Evolutionary conservation across 2,329 filamentous ascomycete species (phyloP), one percentile per base, ranked within the genome.

Genomic region (Sporothrix inflata): DNA sequence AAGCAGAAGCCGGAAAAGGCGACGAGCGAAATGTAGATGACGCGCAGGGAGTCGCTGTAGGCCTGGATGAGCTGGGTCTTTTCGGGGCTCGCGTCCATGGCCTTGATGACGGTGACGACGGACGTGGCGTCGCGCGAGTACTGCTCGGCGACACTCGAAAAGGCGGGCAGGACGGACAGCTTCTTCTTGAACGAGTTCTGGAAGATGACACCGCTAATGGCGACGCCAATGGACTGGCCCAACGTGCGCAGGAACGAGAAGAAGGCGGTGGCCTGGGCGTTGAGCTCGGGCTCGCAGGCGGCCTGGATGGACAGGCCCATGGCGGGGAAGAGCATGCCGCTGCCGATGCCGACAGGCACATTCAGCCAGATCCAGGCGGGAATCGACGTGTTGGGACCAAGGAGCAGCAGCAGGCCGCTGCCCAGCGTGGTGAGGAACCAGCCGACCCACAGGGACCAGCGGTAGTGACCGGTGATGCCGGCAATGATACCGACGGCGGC

Each of bases 61-160:
- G 84, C 72, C 30, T 51, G 1, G 60, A 74, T 30, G 30, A 76
- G 69, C 30, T 34, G 19, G 2, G 81, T 80, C 76, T 84, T 87
- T 79, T 68, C 82, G 83, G 8, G 78, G 79, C 3, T 30, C 27
- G 68, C 14, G 2, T 83, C 81, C 83, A 89, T 86, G 0, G 75
- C 74, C 75, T 85, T 84, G 76, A 90, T 86, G 67, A 88, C 80
- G 73, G 86, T 80, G 0, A 89, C 86, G n/a, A 90, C 51, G 78
- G 0, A 65, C 0, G 87, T 86, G 0, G 88, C 86, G 77, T 90
- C 87, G 70, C 82, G 82, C n/a, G 86, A 86, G 75, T 87, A 87
- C 34, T 82, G 81, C 63, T 83, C 78, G 71, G 75, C 81, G 1
- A 70, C n/a, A 21, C 4, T 11, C 14, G 74, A 70, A 57, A 75